Base-by-base conservation (phyloP, 1,284 basidiomycete genomes). In the Sporisorium iseilematis-ciliati region DNA sequence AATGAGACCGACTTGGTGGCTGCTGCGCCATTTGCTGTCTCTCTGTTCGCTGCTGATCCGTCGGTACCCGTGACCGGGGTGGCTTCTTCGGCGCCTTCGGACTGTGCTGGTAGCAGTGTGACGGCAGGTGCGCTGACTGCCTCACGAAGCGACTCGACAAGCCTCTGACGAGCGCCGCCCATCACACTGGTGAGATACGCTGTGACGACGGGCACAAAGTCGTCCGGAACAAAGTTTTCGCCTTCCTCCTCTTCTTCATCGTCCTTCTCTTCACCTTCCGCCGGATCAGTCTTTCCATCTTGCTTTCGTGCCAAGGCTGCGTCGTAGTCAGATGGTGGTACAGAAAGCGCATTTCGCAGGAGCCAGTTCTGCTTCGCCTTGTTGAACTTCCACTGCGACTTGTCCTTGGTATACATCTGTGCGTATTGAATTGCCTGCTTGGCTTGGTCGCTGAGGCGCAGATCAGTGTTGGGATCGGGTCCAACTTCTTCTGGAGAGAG, bases 321-420 rank as follows among this genome's bases (percentile, higher is more conserved):
- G 20, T 71, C 68, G 31, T 75, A 75, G 65, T 75, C 68, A 31
- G 68, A 57, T 1, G 73, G 73, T 3, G 64, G 68, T 8, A 71
- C 58, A 14, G 73, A 64, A 2, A 78, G 72, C 5, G 66, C 72
- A 29, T 78, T 69, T 11, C 76, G 58, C 20, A 78, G 21, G 2
- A 78, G 76, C 76, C 76, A 78, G 40, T 75, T 78, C 31, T 78
- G 76, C 42, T 72, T 71, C 26, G 73, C 68, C 49, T 78, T 78
- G 65, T 75, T 69, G 64, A 78, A 78, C 46, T 78, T 78, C 76
- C 76, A 78, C 21, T 59, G 54, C n/a, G 65, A 40, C 43, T 62
- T 62, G 48, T 75, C 68, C 42, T 57, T 57, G 38, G 51, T 59
- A 51, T 70, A 78, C 21, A 59, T 14, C 45, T 72, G 68, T 4